phyloP scores from a whole-genome alignment of 1,284 basidiomycete species.

The Lignosus rhinocerotis region DNA sequence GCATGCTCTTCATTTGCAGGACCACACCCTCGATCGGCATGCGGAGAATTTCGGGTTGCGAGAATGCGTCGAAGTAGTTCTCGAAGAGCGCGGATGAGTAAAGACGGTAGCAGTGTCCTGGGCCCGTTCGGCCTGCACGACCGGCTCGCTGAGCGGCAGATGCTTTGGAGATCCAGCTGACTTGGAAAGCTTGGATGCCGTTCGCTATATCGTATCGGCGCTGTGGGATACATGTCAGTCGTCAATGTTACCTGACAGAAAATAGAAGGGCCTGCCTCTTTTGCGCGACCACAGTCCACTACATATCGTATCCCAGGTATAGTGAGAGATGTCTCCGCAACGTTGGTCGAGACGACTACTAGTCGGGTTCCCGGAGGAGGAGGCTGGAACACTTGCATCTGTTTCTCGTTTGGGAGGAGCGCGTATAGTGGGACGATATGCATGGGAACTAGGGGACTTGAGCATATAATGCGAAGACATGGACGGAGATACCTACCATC shows the following conservation, averaged over 20 bases:
- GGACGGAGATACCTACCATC: constrained; percentile 47
- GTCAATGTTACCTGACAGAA: neutral
- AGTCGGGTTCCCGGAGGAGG: constrained; percentile 66
- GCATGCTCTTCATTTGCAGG: constrained; percentile 99
- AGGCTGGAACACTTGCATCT: constrained; percentile 72
- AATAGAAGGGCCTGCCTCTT: constrained; percentile 56
- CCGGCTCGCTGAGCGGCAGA: constrained; percentile 74
- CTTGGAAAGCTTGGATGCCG: constrained; percentile 72
- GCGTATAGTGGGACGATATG: constrained; percentile 78
- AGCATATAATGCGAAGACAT: constrained; percentile 8
- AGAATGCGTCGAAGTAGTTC: constrained; percentile 87
- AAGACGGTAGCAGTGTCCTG: constrained; percentile 78
- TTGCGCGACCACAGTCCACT: constrained; percentile 75
- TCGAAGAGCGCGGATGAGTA: constrained; percentile 84
- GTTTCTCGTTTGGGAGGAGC: constrained; percentile 69
- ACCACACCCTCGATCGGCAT: constrained; percentile 98
- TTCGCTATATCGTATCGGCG: constrained; percentile 59
- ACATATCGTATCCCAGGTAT: constrained; percentile 80
- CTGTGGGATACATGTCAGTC: constrained; percentile 25
- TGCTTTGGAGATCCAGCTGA: constrained; percentile 78
- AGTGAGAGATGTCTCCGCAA: constrained; percentile 79
- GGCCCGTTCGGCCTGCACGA: constrained; percentile 77
- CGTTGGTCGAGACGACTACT: constrained; percentile 77
- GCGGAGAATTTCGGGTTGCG: constrained; percentile 90
- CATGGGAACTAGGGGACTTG: constrained; percentile 51